Base-by-base conservation (phyloP, 495 filamentous ascomycete species). In the Aspergillus campestris region DNA sequence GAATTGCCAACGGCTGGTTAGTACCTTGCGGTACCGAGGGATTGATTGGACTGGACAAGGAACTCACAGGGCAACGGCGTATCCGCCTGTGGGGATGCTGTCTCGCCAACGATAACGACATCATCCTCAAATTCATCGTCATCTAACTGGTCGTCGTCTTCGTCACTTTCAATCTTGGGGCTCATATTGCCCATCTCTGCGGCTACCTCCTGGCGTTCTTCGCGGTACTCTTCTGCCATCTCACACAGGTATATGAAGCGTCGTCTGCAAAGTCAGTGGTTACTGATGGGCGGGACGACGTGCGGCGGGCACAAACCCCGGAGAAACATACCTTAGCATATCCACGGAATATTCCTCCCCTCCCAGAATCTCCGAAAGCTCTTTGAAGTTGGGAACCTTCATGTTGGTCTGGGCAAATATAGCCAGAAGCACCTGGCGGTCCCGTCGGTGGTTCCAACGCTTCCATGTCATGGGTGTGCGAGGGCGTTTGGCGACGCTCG, bases 341-440 rank as follows among this genome's bases (percentile, higher is more conserved):
- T 12, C 27, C 3, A 31, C 15, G 18, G 37, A 40, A n/a, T 45
- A 50, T 5, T 31, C 9, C 6, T 41, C 24, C 4, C 37, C 44
- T 13, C 46, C 41, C 36, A 45, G 8, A 12, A 44, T 40, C 0
- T 50, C 48, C 2, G 47, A 40, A 13, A 50, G 38, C 38, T 45
- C 41, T 10, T 45, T 40, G 14, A 31, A 50, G 18, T 50, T 28
- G 6, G 48, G 42, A 7, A 31, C 8, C 7, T 8, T 27, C 6
- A 37, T 44, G 14, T 44, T 49, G 10, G 7, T 13, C 18, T 44
- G 37, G 1, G 35, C 30, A 7, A 50, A 45, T 7, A 50, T 34
- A 3, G 48, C 48, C 13, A 45, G 32, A 13, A 50, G 42, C 41
- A 50, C 35, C 31, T 40, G 40, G 18, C 45, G 44, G 48, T 50